Evolutionary conservation across 2,329 filamentous ascomycete genomes (phyloP), one percentile per base, ranked within the genome.

Genomic region (Shiraia bambusicola): DNA sequence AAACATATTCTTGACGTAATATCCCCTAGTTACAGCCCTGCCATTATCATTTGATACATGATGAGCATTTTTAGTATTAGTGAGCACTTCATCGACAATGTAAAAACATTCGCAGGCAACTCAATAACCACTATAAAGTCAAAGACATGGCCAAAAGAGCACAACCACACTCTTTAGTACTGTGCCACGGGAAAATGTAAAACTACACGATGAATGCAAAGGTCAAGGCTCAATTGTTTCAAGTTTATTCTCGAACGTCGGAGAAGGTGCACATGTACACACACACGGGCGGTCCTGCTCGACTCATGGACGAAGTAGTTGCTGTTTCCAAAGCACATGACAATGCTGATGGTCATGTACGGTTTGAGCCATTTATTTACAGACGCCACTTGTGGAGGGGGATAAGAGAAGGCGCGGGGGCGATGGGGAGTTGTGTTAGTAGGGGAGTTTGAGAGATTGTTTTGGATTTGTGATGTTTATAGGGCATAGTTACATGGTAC

Each of bases 121-220:
- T 86, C 7, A 86, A 86, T 58, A 82, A 85, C 53, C 79, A 82
- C 1, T 86, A 86, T 61, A 73, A 77, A 25, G 67, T 83, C 8
- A 80, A 79, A 53, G 77, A 82, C 46, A 84, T 86, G 63, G 79
- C 82, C 3, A 76, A 76, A 1, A 69, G 73, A 14, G 78, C 80
- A 0, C 82, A 79, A 65, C n/a, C n/a, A 72, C 75, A 47, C 70
- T 69, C 2, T 78, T 78, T 42, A 75, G 82, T 1, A 84, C 69
- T 4, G 58, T 54, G 0, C 66, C 80, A 6, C 67, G 69, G 0
- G 56, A 67, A 2, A 67, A 69, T 2, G 71, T 78, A 1, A 69
- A 63, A 1, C 52, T 83, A 6, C 84, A 86, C 66, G 76, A 79
- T 60, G 72, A 72, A 28, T 66, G 72, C 0, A 61, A 70, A 15